A percentile compares a stretch with the other conserved stretches of the same genome.
Evolutionary conservation across 495 filamentous ascomycete genomes (phyloP).

Genomic region (Penicillium chermesinum): DNA sequence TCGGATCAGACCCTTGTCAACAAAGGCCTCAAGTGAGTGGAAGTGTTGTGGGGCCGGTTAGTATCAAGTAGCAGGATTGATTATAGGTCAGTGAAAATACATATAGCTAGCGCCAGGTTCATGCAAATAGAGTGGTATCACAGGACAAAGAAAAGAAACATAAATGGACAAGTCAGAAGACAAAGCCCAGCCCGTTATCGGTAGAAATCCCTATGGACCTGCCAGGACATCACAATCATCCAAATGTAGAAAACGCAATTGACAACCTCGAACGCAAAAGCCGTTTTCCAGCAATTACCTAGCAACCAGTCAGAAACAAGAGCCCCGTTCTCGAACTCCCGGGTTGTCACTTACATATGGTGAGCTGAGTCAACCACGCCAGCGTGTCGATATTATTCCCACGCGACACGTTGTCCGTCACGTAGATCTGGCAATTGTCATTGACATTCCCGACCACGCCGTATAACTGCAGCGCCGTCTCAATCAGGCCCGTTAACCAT

Average conservation of each 20-base stretch:
- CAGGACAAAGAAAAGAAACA: conserved; percentile 3
- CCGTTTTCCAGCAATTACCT: conserved; percentile 56
- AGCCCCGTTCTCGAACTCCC: not conserved
- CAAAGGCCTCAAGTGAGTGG: too few relatives aligned
- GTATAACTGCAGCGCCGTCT: conserved; percentile 85
- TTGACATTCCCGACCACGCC: conserved; percentile 69
- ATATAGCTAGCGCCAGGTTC: conserved; percentile 15
- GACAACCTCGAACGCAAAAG: conserved; percentile 63
- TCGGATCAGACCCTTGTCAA: too few relatives aligned
- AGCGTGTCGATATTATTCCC: conserved; percentile 68
- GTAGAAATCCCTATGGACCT: conserved; percentile 66
- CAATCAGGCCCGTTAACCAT: conserved; percentile 88
- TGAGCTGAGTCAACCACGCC: conserved; percentile 82
- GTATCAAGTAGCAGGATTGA: too few relatives aligned
- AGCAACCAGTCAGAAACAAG: conserved; percentile 2
- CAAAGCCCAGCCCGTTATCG: conserved; percentile 10
- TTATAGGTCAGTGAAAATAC: too few relatives aligned
- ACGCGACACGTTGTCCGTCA: conserved; percentile 48
- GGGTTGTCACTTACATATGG: conserved; percentile 65
- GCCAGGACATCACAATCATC: conserved; percentile 91
- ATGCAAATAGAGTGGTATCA: conserved; percentile 19
- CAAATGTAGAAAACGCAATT: conserved; percentile 83
- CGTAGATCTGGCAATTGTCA: conserved; percentile 72
- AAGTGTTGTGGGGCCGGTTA: too few relatives aligned
- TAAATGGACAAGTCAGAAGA: conserved; percentile 7